Evolutionary conservation across 225 moss, liverwort and hornwort species (phyloP), one percentile per base, ranked within the genome.

Genomic region (Antitrichia curtipendula): DNA sequence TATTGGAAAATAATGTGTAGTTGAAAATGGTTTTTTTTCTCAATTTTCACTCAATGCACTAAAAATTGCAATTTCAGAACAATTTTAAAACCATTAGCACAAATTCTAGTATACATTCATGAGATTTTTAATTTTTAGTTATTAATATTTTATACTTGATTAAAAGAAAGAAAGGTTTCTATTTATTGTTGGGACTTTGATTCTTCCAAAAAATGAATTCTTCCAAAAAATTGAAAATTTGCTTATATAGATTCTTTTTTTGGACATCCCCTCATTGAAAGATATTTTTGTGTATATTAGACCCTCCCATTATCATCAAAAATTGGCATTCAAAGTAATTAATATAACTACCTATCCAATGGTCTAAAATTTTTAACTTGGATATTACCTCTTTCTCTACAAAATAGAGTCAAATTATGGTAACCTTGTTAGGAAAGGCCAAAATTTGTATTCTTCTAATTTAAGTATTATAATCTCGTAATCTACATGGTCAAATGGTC

Each of bases 401-500:
- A 20, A 11, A 36, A 3, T 64, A 36, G 16, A 17, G 19, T 36
- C 19, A 19, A 64, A 64, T 2, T 65, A 20, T 21, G 1, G 36
- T 36, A 6, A 36, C 20, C 2, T 21, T 12, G 3, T 62, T 32
- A 15, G 16, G 3, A 1, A 65, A n/a, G 65, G n/a, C 21, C n/a
- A 6, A 4, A 65, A 65, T 11, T 21, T 65, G 3, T 6, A n/a
- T 65, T n/a, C 7, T n/a, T 12, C 21, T 65, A n/a, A 65, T 7
- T 65, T 3, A 66, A 66, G 21, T 21, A 7, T 66, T 10, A 21
- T 66, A 21, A n/a, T 66, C 21, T 66, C 4, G 4, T n/a, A 66
- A 65, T 21, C 2, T n/a, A 65, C 0, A 0, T 1, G 0, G 7
- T 22, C 3, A n/a, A 0, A 36, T 65, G 36, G 11, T 20, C 4